Evolutionary conservation across 1,139 yeast genomes (phyloP).

Genomic region (Protomyces lactucae-debilis): DNA sequence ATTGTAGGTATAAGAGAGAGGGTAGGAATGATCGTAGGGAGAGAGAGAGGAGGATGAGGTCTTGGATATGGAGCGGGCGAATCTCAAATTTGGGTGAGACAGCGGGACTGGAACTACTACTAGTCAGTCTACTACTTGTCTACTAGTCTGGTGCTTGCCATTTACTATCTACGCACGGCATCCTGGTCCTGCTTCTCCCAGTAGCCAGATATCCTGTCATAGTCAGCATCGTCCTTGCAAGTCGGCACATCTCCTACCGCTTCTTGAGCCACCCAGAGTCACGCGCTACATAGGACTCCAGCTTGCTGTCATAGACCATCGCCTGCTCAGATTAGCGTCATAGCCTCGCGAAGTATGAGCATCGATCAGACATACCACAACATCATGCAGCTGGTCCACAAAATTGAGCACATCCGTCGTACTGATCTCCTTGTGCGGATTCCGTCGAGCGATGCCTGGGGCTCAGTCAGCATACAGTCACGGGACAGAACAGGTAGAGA

Average conservation of each 20-base stretch:
- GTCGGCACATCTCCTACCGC: not conserved
- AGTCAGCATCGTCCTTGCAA: not conserved
- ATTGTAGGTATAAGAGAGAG: not conserved
- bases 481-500: not conserved
- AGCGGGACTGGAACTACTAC: no score
- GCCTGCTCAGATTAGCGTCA: not conserved
- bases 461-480: not conserved
- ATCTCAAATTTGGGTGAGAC: no score
- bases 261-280: slow-evolving; percentile 21
- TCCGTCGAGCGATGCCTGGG: slow-evolving; percentile 7
- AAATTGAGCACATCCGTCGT: slow-evolving; percentile 5
- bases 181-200: not conserved
- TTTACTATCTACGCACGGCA: not conserved
- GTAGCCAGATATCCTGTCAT: not conserved
- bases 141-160: not conserved
- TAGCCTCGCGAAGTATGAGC: not conserved
- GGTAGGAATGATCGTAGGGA: not conserved
- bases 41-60: slow-evolving; percentile 2
- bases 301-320: slow-evolving; percentile 9
- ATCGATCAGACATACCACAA: slow-evolving; percentile 2
- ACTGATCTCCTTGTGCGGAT: slow-evolving; percentile 3
- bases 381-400: slow-evolving; percentile 16
- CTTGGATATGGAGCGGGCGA: not conserved
- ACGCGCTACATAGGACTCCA: slow-evolving; percentile 2
- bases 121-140: no score